Evolutionary conservation across 257 asterid genomes (phyloP), one percentile per base, ranked within the genome.

Genomic region (Datura wrightii): DNA sequence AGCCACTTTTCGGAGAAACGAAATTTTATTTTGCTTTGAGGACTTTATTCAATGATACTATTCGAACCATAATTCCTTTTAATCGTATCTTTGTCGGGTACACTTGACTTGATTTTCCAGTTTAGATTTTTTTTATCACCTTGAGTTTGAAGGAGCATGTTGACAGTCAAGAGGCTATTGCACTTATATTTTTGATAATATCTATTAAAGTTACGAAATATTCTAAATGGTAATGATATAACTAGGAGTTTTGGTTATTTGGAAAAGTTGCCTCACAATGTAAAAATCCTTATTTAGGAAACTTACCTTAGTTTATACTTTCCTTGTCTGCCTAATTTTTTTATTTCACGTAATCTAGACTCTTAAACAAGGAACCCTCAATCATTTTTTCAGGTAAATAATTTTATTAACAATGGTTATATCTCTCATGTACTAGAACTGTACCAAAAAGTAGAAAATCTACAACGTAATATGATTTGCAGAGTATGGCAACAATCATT

Each of bases 61-160:
- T 54, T 14, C 60, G 6, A 5, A 54, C 18, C 14, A 15, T 6
- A 54, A 54, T 5, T 54, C 60, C 60, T 54, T 54, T 24, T 6
- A 37, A 37, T 48, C 0, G 6, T 66, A 69, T 16, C 31, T 69
- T 39, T 11, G 13, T 69, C 53, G 4, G 52, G 53, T 69, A 69
- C 41, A 69, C 79, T 69, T 4, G 34, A 16, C 79, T 69, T 69
- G 79, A 41, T 41, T 41, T 69, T 69, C 79, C 52, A 5, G 1
- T 69, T 69, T 69, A 16, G 53, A 39, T 69, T 69, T 69, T 34
- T 46, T 69, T 69, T 18, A 41, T 16, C 79, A 69, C 79, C 79
- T 69, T 41, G 79, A 16, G 53, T 41, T 69, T 69, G 15, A 69
- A 36, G 48, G 11, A 53, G 34, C 54, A 69, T 4, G 16, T 41